Percentiles rank a stretch among this genome's conserved stretches.
These are phyloP conservation scores for Talaromyces proteolyticus DNA, from an alignment of 495 filamentous ascomycete genomes.

Conservation along the genomic window DNA sequence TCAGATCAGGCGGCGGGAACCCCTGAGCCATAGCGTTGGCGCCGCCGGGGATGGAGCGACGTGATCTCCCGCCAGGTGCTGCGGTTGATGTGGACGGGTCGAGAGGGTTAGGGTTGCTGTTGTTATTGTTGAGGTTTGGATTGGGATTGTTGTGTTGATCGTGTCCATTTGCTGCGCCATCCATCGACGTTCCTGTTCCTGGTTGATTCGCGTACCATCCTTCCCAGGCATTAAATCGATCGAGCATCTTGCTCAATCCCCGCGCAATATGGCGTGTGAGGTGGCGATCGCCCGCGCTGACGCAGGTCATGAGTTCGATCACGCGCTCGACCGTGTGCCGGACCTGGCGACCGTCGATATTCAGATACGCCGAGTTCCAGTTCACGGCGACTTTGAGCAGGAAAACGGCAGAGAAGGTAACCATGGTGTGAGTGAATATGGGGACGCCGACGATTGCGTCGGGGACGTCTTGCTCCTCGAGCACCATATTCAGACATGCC, in stretches of 20 bases:
- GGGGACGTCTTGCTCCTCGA: constrained; percentile 51
- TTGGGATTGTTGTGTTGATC: not conserved
- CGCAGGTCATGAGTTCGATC: constrained; percentile 46
- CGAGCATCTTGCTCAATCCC: constrained; percentile 47
- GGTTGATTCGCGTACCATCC: constrained; percentile 1
- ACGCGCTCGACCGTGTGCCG: constrained; percentile 42
- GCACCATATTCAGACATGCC: constrained; percentile 47
- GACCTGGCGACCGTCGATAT: constrained; percentile 36
- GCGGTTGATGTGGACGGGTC: not conserved
- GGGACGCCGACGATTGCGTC: constrained; percentile 54
- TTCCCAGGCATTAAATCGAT: constrained; percentile 42
- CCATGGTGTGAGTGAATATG: constrained; percentile 59
- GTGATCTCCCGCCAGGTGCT: not conserved
- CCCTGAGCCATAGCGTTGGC: constrained; percentile 43
- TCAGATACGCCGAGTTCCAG: constrained; percentile 46
- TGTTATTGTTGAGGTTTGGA: constrained; percentile 1
- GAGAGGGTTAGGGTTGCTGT: constrained; percentile 3
- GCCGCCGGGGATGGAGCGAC: constrained; percentile 30
- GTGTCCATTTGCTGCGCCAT: constrained; percentile 14
- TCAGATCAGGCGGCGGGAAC: constrained; percentile 41
- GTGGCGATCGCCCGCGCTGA: constrained; percentile 45
- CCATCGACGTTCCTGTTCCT: constrained; percentile 15
- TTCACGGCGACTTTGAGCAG: constrained; percentile 51
- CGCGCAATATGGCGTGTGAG: constrained; percentile 48
- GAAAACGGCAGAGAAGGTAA: constrained; percentile 52